These are phyloP conservation scores for Lepiota venenata DNA, from an alignment of 768 basidiomycete genomes.

Conservation along the genomic window DNA sequence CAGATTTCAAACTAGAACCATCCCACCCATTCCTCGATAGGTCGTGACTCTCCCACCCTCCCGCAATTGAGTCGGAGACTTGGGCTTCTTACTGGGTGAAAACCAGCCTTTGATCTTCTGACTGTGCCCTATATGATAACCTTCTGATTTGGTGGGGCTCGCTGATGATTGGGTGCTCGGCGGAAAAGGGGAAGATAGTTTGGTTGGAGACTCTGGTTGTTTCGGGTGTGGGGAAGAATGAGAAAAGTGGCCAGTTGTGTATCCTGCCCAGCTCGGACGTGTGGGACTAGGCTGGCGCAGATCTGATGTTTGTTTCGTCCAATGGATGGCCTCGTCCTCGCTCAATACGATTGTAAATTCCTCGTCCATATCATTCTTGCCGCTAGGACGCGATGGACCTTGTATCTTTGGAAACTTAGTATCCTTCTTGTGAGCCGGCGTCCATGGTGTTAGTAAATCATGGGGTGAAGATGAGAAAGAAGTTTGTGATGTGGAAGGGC, in stretches of 20 bases:
- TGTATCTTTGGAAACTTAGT: background rate
- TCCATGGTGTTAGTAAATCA: background rate
- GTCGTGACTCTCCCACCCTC: background rate
- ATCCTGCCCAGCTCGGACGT: constrained; percentile 1
- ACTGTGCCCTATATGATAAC: background rate
- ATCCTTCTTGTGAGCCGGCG: background rate
- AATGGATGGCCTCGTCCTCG: constrained; percentile 7
- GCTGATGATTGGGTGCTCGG: constrained; percentile 1
- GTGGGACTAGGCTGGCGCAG: constrained; percentile 8
- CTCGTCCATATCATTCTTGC: background rate
- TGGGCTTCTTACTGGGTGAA: background rate
- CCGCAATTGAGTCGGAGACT: background rate
- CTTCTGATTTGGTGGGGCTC: constrained; percentile 1
- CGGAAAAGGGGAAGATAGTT: background rate
- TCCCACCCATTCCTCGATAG: background rate
- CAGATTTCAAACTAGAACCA: background rate
- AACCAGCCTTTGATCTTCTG: background rate
- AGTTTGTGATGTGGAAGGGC: constrained; percentile 5
- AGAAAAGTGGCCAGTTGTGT: background rate
- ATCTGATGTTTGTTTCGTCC: constrained; percentile 10
- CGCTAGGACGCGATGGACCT: background rate
- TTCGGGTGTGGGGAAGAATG: background rate
- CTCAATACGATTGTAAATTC: constrained; percentile 6
- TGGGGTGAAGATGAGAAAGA: constrained; percentile 4
- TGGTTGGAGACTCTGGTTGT: background rate